These are phyloP conservation scores for Prunus kanzakura DNA, from an alignment of 306 rosid species.

Conservation along the genomic window DNA sequence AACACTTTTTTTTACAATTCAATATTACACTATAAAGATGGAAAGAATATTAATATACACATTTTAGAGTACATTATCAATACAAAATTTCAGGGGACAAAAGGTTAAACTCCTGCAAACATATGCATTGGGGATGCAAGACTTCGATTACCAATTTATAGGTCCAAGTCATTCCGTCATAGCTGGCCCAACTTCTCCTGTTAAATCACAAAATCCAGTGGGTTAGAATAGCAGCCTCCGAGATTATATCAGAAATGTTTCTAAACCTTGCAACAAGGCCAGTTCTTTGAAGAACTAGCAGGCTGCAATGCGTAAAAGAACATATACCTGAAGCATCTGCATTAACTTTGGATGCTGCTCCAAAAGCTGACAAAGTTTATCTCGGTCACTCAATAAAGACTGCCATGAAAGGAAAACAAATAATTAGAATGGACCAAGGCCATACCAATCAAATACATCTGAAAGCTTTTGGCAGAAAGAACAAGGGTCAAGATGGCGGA, in stretches of 20 bases:
- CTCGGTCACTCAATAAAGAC: slow-evolving; percentile 87
- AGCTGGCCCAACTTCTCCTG: slow-evolving; percentile 87
- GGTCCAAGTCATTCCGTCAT: slow-evolving; percentile 24
- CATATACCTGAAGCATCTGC: slow-evolving; percentile 96
- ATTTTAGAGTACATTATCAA: slow-evolving; percentile 13
- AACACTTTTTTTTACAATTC: neutral
- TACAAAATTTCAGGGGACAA: slow-evolving; percentile 24
- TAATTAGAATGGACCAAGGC: slow-evolving; percentile 7
- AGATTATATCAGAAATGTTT: neutral
- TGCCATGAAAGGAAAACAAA: slow-evolving; percentile 41
- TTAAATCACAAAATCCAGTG: slow-evolving; percentile 24
- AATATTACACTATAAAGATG: neutral
- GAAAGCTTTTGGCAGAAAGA: neutral
- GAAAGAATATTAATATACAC: neutral
- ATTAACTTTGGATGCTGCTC: slow-evolving; percentile 98
- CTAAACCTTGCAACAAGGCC: neutral
- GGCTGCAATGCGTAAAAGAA: neutral
- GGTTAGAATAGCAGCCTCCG: neutral
- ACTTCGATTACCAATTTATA: neutral
- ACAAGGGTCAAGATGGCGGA: neutral
- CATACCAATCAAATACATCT: slow-evolving; percentile 14
- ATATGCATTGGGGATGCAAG: slow-evolving; percentile 2
- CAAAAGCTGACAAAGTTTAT: slow-evolving; percentile 92
- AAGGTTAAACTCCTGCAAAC: neutral
- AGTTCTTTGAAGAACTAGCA: neutral